Evolutionary conservation across 495 filamentous ascomycete genomes (phyloP).

Genomic region (Durotheca rogersii): DNA sequence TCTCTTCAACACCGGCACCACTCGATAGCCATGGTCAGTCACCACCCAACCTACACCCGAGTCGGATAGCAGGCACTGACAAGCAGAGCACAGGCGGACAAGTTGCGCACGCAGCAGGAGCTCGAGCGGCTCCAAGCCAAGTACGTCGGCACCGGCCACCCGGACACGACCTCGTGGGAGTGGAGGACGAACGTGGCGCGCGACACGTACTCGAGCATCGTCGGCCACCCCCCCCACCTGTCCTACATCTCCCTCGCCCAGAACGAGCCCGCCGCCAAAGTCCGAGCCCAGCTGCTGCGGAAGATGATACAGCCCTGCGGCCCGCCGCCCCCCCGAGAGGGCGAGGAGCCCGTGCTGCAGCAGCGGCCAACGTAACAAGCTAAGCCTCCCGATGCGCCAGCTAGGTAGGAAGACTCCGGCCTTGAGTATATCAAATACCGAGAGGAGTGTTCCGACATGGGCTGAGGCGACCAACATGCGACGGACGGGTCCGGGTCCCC

Average conservation of each 20-base stretch:
- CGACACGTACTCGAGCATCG: conserved; percentile 77
- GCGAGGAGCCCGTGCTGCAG: conserved; percentile 37
- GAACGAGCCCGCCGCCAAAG: conserved; percentile 79
- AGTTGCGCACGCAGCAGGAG: conserved; percentile 94
- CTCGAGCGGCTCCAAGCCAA: conserved; percentile 93
- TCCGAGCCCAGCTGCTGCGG: conserved; percentile 75
- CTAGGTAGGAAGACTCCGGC: too few relatives aligned
- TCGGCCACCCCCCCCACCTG: conserved; percentile 86
- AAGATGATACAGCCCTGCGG: conserved; percentile 93
- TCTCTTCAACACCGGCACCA: neutral
- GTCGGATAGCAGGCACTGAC: too few relatives aligned
- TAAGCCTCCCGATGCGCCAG: neutral
- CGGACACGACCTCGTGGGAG: conserved; percentile 95
- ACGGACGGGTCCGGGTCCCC: too few relatives aligned
- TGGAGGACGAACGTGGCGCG: conserved; percentile 91
- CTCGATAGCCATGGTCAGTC: conserved; percentile 19
- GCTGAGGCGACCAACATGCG: too few relatives aligned
- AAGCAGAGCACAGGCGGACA: conserved; percentile 74
- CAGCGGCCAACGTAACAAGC: conserved; percentile 8
- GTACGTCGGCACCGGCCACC: conserved; percentile 95
- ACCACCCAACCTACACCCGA: too few relatives aligned
- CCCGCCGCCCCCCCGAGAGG: conserved; percentile 70
- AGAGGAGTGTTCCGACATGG: too few relatives aligned
- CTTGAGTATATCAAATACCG: too few relatives aligned
- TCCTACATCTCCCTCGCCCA: conserved; percentile 88